Percentiles rank a stretch among this genome's conserved stretches.
phyloP scores from a whole-genome alignment of 306 rosid genomes.

The Sicyos edulis region DNA sequence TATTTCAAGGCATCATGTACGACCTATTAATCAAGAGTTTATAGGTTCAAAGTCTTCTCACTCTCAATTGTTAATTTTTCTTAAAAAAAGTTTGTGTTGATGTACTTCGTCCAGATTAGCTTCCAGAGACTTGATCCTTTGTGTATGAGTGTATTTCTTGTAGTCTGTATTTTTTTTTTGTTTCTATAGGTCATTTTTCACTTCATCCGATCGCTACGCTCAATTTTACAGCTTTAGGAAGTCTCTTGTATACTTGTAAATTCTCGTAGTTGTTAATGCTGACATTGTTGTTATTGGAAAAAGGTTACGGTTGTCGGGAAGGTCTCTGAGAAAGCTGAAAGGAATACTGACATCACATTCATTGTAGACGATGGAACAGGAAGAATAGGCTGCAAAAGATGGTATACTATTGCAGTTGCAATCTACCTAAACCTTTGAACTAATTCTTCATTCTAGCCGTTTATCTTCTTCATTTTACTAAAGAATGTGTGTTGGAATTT shows the following conservation, averaged over 20 bases:
- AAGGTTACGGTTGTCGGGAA: conserved; percentile 55
- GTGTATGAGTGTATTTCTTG: neutral
- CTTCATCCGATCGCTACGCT: neutral
- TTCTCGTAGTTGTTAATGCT: neutral
- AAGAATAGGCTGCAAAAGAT: conserved; percentile 70
- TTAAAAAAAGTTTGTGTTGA: no score
- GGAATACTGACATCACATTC: conserved; percentile 65
- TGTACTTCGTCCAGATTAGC: neutral
- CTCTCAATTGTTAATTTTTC: no score
- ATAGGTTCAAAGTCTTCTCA: no score
- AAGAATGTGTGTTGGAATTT: neutral
- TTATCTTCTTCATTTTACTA: neutral
- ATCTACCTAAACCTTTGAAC: neutral
- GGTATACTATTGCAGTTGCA: conserved; percentile 35
- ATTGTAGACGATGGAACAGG: conserved; percentile 86
- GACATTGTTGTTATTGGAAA: conserved; percentile 5
- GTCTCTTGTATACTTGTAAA: neutral
- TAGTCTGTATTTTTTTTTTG: neutral
- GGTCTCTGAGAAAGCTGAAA: conserved; percentile 63
- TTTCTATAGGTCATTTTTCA: neutral
- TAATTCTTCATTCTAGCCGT: neutral
- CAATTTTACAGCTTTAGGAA: neutral
- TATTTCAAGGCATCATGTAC: no score
- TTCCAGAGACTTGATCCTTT: neutral
- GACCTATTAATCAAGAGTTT: no score